These are phyloP conservation scores for Myxozyma lipomycoides DNA, from an alignment of 805 yeast species.

Conservation along the genomic window DNA sequence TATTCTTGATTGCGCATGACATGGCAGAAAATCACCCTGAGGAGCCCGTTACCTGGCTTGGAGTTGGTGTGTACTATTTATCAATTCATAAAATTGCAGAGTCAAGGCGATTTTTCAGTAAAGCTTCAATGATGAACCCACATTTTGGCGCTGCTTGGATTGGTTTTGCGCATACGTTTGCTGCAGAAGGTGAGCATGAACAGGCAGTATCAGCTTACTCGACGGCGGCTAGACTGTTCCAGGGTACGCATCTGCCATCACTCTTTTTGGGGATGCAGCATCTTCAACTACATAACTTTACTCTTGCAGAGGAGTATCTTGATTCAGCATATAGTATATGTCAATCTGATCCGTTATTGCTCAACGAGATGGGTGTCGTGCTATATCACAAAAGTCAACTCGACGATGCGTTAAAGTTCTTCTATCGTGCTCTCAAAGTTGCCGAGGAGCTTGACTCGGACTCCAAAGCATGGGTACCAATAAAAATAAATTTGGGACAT, in stretches of 20 bases:
- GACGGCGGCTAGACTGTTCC: slow-evolving; percentile 84
- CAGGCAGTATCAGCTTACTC: slow-evolving; percentile 97
- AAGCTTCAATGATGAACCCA: slow-evolving; percentile 83
- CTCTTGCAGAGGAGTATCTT: slow-evolving; percentile 82
- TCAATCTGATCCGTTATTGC: slow-evolving; percentile 76
- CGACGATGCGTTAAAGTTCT: slow-evolving; percentile 62
- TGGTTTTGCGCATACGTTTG: slow-evolving; percentile 97
- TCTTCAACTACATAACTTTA: slow-evolving; percentile 75
- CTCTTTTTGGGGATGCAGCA: slow-evolving; percentile 95
- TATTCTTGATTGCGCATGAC: slow-evolving; percentile 77
- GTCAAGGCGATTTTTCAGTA: slow-evolving; percentile 82
- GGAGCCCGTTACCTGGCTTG: slow-evolving; percentile 81
- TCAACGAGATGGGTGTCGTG: slow-evolving; percentile 93
- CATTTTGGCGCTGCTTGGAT: slow-evolving; percentile 95
- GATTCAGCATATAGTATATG: slow-evolving; percentile 71
- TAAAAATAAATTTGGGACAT: slow-evolving; percentile 83
- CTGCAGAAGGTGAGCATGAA: slow-evolving; percentile 97
- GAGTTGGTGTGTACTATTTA: slow-evolving; percentile 86
- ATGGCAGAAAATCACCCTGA: slow-evolving; percentile 81
- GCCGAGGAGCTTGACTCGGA: slow-evolving; percentile 69
- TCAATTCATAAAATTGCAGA: slow-evolving; percentile 68
- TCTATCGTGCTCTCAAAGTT: slow-evolving; percentile 66
- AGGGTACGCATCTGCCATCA: slow-evolving; percentile 74
- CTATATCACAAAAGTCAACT: slow-evolving; percentile 70
- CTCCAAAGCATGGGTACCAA: slow-evolving; percentile 77